phyloP scores from a whole-genome alignment of 176 grass and related monocot genomes.

The Oryza meyeriana region DNA sequence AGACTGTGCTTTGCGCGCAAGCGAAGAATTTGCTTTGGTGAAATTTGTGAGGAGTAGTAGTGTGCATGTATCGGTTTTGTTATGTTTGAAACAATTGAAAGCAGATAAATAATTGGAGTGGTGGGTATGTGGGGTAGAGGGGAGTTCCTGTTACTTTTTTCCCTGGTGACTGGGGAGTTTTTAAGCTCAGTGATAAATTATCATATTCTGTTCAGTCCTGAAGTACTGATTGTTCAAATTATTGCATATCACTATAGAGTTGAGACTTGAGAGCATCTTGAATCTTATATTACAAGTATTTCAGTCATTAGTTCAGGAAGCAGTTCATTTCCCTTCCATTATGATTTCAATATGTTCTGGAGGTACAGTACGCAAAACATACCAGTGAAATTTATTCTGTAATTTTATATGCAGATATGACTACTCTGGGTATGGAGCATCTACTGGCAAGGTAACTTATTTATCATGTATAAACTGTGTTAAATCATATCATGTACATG shows the following conservation, averaged over 20 bases:
- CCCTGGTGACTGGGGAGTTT: neutral
- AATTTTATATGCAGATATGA: slow-evolving; percentile 73
- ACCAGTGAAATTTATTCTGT: slow-evolving; percentile 24
- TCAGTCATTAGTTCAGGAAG: slow-evolving; percentile 1
- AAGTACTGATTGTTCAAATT: neutral
- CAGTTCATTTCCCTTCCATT: neutral
- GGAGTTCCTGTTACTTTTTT: neutral
- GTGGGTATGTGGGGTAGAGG: neutral
- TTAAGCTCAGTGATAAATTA: neutral
- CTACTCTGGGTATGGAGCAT: slow-evolving; percentile 96
- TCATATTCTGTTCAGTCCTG: neutral
- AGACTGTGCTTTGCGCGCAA: neutral
- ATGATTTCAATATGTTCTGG: slow-evolving; percentile 7
- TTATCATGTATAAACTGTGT: neutral
- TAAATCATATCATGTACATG: neutral
- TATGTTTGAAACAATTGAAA: neutral
- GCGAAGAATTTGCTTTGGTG: neutral
- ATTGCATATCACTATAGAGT: neutral
- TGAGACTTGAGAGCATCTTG: neutral
- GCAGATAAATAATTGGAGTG: neutral
- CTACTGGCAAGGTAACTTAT: slow-evolving; percentile 74
- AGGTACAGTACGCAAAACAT: neutral
- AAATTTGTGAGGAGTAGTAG: neutral
- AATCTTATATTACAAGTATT: neutral
- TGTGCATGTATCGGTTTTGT: slow-evolving; percentile 18